phyloP scores from a whole-genome alignment of 1,284 basidiomycete genomes.

The Cryptococcus sp. region DNA sequence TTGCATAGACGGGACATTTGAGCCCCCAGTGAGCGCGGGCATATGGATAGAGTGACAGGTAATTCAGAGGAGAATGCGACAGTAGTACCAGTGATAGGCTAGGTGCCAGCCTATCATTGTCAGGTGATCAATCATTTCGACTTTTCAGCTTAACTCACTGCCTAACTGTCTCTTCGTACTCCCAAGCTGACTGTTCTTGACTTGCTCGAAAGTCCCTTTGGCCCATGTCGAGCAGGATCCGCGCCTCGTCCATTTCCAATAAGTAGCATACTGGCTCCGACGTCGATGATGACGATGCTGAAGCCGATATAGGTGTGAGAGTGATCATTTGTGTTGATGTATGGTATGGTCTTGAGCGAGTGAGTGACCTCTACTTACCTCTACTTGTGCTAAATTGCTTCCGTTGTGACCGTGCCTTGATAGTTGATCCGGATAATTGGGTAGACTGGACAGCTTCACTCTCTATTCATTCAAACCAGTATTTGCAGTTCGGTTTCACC shows the following conservation, averaged over 20 bases:
- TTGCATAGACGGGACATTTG: slow-evolving; percentile 89
- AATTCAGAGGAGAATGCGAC: slow-evolving; percentile 86
- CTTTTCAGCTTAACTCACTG: slow-evolving; percentile 33
- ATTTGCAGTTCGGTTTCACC: no score
- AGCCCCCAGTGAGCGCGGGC: slow-evolving; percentile 83
- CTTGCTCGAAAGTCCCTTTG: slow-evolving; percentile 43
- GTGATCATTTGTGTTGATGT: slow-evolving; percentile 66
- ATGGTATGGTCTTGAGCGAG: neutral
- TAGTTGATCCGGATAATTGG: no score
- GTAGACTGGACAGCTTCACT: no score
- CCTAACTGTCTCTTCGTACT: slow-evolving; percentile 47
- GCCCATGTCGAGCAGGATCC: slow-evolving; percentile 91
- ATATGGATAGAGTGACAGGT: slow-evolving; percentile 86
- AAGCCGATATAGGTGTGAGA: slow-evolving; percentile 82
- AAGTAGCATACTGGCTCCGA: slow-evolving; percentile 62
- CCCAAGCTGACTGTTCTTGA: slow-evolving; percentile 28
- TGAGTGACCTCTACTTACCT: neutral
- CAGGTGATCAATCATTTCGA: neutral
- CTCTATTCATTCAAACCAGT: no score
- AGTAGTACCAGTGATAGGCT: slow-evolving; percentile 55
- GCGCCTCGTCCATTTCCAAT: slow-evolving; percentile 89
- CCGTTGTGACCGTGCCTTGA: no score
- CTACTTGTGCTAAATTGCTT: neutral
- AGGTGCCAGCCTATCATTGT: slow-evolving; percentile 74
- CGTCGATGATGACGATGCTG: slow-evolving; percentile 61